Percentiles rank a stretch among this genome's conserved stretches.
These are phyloP conservation scores for Myxozyma lipomycoides DNA, from an alignment of 805 yeast species.

Conservation along the genomic window DNA sequence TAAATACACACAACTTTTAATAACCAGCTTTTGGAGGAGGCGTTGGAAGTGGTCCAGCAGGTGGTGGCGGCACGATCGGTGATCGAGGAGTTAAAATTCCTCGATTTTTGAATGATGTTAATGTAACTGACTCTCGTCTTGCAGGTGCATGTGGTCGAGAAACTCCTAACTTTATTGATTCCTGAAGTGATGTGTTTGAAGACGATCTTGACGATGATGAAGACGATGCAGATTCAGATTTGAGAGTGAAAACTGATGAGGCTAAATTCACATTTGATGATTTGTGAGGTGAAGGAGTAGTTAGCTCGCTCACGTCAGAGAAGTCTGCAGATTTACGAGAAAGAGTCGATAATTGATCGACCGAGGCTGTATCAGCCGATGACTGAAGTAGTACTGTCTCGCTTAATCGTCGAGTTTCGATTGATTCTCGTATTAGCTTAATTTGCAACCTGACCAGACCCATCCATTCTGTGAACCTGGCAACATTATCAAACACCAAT, in stretches of 20 bases:
- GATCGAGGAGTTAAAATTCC: background rate
- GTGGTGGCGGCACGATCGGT: conserved; percentile 1
- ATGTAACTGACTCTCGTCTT: conserved; percentile 18
- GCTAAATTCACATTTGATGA: background rate
- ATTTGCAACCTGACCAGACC: conserved; percentile 19
- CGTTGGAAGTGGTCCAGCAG: conserved; percentile 12
- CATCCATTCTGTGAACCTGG: conserved; percentile 24
- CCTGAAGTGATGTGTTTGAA: conserved; percentile 7
- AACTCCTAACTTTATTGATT: conserved; percentile 3
- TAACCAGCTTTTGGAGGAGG: conserved; percentile 2
- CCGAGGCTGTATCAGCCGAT: background rate
- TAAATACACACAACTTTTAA: too few species aligned
- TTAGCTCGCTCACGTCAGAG: background rate
- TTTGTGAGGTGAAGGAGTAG: background rate
- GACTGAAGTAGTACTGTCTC: background rate
- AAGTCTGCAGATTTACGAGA: too few species aligned
- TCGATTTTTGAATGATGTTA: conserved; percentile 6
- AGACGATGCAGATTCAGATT: background rate
- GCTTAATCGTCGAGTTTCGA: background rate
- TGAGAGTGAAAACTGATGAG: too few species aligned
- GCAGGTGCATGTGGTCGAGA: conserved; percentile 6
- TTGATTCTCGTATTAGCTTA: background rate
- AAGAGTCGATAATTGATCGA: background rate
- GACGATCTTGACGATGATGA: conserved; percentile 2
- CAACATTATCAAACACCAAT: conserved; percentile 14